Evolutionary conservation across 805 yeast genomes (phyloP), one percentile per base, ranked within the genome.

Genomic region (Kluyveromyces starmeri): DNA sequence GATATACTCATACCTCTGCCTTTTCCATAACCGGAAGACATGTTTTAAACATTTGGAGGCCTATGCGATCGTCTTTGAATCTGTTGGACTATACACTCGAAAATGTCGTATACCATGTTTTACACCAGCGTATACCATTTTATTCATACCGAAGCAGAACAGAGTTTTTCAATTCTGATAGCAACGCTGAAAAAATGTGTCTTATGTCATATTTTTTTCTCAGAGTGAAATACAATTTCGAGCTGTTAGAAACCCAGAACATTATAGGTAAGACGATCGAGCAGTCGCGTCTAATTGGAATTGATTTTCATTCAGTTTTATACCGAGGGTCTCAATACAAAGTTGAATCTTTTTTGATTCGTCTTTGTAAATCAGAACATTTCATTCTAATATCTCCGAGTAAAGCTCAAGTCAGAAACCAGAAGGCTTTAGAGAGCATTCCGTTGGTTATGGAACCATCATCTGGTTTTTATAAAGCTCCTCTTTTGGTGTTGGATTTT

Each of bases 371-470:
- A 46, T 64, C 75, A 2, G 95, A 86, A 50, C 81, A 81, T 50
- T 74, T 68, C 34, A 54, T 89, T 27, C 51, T 86, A 36, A 59
- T 78, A 5, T 82, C 96, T 0, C 96, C 98, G 0, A 75, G 83
- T 19, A 79, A 81, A 47, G 61, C 68, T 28, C 83, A 84, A 42
- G 96, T 92, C 0, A 81, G 81, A 47, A 70, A 76, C 24, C 95
- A 88, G 66, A 78, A 77, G 42, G 80, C 97, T 0, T 60, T 92
- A 24, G 95, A 86, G 47, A 79, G 86, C 41, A 74, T 92, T 4
- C 95, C 97, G 0, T 63, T 92, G 34, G 84, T 92, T 2, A 76
- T 92, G 88, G 98, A 92, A 50, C 98, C 98, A 0, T 71, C 73
- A 16, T 75, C 95, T 4, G 76, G 74, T 13, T 83, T 78, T 44